These are phyloP conservation scores for Xerocomus spinulosus DNA, from an alignment of 768 basidiomycete species.

Conservation along the genomic window DNA sequence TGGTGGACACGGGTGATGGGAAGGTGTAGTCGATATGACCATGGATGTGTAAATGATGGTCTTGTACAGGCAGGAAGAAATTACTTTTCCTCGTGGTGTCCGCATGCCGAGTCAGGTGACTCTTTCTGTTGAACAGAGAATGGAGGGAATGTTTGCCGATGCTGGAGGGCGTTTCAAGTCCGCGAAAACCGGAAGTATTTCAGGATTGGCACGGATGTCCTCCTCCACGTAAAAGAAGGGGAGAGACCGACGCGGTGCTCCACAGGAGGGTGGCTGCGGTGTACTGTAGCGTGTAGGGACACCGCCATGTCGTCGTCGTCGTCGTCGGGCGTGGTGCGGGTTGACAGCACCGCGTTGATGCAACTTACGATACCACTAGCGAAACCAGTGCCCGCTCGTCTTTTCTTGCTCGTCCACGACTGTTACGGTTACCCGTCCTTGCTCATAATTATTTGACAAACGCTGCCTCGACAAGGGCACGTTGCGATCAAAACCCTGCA, in stretches of 20 bases:
- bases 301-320: constrained; percentile 3
- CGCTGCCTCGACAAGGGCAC: constrained; percentile 60
- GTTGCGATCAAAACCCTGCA: constrained; percentile 73
- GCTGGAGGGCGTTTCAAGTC: constrained; percentile 27
- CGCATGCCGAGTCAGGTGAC: constrained; percentile 24
- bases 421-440: constrained; percentile 18
- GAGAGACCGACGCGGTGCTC: constrained; percentile 9
- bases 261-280: constrained; percentile 10
- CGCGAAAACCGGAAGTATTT: constrained; percentile 27
- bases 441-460: constrained; percentile 42
- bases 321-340: background rate
- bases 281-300: constrained; percentile 3
- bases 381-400: constrained; percentile 29
- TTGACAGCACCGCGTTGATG: constrained; percentile 20
- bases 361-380: constrained; percentile 31
- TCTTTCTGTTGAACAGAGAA: background rate
- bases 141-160: no score
- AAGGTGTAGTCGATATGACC: background rate
- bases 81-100: constrained; percentile 16
- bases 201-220: constrained; percentile 8
- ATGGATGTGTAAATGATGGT: constrained; percentile 2
- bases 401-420: constrained; percentile 22
- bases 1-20: constrained; percentile 1
- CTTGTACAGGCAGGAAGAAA: background rate
- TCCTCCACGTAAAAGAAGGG: constrained; percentile 16